Evolutionary conservation across 202 grass and related monocot genomes (phyloP).

Genomic region (Zoysia matrella): DNA sequence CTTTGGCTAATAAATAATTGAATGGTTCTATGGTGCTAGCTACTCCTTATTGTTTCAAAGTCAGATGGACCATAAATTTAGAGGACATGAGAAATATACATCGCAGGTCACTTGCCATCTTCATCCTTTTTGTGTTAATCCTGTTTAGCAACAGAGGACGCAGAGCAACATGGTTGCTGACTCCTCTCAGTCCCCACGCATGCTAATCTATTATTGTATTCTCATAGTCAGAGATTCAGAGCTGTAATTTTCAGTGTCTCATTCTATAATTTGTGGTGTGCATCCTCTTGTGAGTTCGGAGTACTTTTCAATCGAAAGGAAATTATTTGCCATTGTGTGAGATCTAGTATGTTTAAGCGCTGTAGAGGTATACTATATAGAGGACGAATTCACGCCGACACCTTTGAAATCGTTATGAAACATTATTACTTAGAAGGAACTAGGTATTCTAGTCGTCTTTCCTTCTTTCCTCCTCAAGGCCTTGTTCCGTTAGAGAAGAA

Average conservation of each 20-base stretch:
- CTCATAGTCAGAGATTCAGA: not conserved
- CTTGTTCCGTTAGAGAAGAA: no score
- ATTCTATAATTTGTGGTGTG: not conserved
- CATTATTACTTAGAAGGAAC: not conserved
- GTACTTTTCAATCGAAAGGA: not conserved
- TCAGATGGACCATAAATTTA: not conserved
- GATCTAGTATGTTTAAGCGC: not conserved
- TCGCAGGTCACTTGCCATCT: not conserved
- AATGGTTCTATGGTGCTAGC: not conserved
- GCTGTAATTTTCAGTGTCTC: not conserved
- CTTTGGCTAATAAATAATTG: conserved; percentile 2
- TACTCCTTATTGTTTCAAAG: not conserved
- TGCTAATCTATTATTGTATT: not conserved
- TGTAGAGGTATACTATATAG: not conserved
- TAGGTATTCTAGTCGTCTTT: not conserved
- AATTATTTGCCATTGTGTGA: not conserved
- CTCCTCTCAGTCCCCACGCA: not conserved
- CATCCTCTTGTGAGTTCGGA: not conserved
- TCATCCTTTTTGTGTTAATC: not conserved
- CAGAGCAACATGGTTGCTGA: not conserved
- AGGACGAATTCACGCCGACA: not conserved
- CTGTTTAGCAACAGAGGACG: not conserved
- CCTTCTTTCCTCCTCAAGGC: no score
- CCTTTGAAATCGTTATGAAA: not conserved
- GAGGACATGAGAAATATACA: not conserved